A percentile compares a stretch with the other conserved stretches of the same genome.
Evolutionary conservation across 73 alveolate genomes (phyloP).

Genomic region (Symbiodinium pilosum): DNA sequence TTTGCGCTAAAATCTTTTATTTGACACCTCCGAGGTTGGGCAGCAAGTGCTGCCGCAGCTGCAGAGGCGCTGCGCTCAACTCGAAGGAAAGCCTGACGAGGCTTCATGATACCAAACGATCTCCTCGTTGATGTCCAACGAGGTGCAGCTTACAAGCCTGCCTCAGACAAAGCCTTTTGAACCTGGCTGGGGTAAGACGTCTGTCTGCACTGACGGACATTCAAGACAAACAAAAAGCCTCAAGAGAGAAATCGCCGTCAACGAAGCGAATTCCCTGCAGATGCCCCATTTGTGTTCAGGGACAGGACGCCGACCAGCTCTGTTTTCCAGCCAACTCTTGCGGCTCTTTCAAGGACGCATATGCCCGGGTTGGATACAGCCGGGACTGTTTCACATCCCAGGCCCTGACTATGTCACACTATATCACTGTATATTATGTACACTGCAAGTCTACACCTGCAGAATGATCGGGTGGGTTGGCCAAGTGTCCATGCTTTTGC

Average conservation of each 20-base stretch:
- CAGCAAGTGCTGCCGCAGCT: not conserved
- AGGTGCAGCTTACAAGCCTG: too few relatives aligned
- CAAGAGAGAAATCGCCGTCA: slow-evolving; percentile 1
- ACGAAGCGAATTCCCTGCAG: not conserved
- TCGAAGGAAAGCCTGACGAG: not conserved
- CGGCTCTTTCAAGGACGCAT: not conserved
- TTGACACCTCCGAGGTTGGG: not conserved
- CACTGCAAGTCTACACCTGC: not conserved
- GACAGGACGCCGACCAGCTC: not conserved
- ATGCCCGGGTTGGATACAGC: too few relatives aligned
- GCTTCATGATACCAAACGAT: too few relatives aligned
- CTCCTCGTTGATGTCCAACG: too few relatives aligned
- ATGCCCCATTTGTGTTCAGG: not conserved
- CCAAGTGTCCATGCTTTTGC: not conserved
- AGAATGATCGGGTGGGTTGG: not conserved
- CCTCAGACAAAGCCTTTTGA: not conserved
- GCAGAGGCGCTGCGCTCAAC: slow-evolving; percentile 4
- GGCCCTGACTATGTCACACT: too few relatives aligned
- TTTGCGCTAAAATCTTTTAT: too few relatives aligned
- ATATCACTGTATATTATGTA: too few relatives aligned
- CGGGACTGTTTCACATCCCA: too few relatives aligned
- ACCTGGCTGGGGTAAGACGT: too few relatives aligned
- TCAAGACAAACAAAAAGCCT: too few relatives aligned
- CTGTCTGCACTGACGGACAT: too few relatives aligned
- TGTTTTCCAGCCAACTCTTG: not conserved